Conservation (phyloP, 148 eudicot species). For the Dianthus caryophyllus region DNA sequence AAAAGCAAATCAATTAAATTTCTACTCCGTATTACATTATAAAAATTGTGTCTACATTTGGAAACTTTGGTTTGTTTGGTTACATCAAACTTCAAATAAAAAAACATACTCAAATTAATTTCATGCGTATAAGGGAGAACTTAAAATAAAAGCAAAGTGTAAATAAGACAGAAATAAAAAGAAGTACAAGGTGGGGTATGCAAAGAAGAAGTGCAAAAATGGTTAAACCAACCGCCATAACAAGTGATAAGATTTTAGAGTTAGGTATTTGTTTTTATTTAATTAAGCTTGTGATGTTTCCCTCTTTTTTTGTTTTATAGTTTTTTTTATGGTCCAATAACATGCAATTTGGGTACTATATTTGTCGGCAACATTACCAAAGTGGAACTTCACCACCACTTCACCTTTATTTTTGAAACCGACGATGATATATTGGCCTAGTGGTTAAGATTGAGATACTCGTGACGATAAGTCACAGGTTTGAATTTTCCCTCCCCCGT, state of each 20-base stretch:
- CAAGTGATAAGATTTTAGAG: constrained; percentile 14
- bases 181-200: neutral
- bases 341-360: constrained; percentile 12
- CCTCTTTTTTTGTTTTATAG: too few species aligned
- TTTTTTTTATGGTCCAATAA: constrained; percentile 28
- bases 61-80: neutral
- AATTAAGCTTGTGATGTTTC: neutral
- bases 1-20: too few species aligned
- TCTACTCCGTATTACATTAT: too few species aligned
- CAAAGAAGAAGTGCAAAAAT: constrained; percentile 8
- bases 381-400: constrained; percentile 10
- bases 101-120: neutral
- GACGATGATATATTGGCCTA: too few species aligned
- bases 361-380: constrained; percentile 1
- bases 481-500: too few species aligned
- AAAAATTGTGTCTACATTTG: too few species aligned
- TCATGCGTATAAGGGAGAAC: neutral
- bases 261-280: constrained; percentile 21
- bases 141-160: neutral
- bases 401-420: neutral
- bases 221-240: constrained; percentile 20
- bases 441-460: too few species aligned
- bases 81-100: neutral
- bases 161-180: neutral
- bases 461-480: too few species aligned